Base-by-base conservation (phyloP, 2,329 filamentous ascomycete species). In the Microcera coccophila region DNA sequence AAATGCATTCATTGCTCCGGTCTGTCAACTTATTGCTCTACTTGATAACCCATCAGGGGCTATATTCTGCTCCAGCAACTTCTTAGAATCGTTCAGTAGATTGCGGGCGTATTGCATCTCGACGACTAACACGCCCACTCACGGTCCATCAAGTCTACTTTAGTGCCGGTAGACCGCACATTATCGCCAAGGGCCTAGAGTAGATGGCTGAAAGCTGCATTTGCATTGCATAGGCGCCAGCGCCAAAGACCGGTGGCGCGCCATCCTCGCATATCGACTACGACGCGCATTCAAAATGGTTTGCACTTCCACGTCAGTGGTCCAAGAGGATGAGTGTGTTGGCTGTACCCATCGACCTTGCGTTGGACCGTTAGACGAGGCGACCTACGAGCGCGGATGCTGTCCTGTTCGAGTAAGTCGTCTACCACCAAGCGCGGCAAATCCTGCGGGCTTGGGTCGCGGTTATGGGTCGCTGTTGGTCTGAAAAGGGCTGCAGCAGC, bases 211-310 rank as follows among this genome's bases (percentile, higher is more conserved):
- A 41, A 42, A 42, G 32, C 24, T 32, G 34, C 29, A 39, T 32
- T 33, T 49, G 51, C 45, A 57, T 55, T 45, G 36, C 33, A 42
- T 32, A 39, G 43, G 38, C 41, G 29, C 44, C 39, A 37, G 34
- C 33, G 44, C 39, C 14, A 24, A n/a, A 32, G 16, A 35, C 41
- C 22, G 21, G 49, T 50, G 48, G 44, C 49, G 38, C 47, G 38
- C 35, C 41, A 44, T 52, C 43, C 39, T 39, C 45, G 45, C 48
- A 55, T 53, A 39, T 44, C 43, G 33, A 40, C 42, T 34, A 34
- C 38, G 36, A 21, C 38, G 43, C 42, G 31, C 48, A 44, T 44
- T 22, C 7, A 12, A 26, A 24, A 45, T 44, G 42, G 48, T 35
- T 52, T 41, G 44, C 45, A 17, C 16, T 35, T 35, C 20, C 17